Conservation (phyloP, 805 yeast species). For the Metschnikowia rubicola region DNA sequence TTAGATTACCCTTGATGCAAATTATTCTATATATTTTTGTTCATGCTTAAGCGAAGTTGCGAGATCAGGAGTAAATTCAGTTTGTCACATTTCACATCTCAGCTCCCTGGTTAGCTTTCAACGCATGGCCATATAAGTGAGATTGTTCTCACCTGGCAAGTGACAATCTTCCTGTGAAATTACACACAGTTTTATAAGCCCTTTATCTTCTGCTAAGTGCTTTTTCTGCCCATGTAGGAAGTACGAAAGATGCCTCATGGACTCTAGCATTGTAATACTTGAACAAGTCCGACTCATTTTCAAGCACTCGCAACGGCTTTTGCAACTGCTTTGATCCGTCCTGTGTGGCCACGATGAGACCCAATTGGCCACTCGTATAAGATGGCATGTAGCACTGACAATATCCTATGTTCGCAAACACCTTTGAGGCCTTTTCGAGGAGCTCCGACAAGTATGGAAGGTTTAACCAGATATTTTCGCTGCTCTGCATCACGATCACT, state of each 20-base stretch:
- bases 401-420: constrained; percentile 61
- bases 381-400: constrained; percentile 83
- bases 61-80: no score
- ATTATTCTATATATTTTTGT: no score
- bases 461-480: constrained; percentile 75
- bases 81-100: no score
- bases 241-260: constrained; percentile 69
- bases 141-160: no score
- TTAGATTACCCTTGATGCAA: no score
- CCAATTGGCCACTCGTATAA: constrained; percentile 85
- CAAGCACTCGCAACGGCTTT: constrained; percentile 49
- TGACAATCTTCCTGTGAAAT: no score
- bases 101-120: no score
- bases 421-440: constrained; percentile 45
- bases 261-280: constrained; percentile 64
- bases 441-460: constrained; percentile 49
- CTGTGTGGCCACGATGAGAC: constrained; percentile 69
- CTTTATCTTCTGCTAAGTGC: constrained; percentile 17
- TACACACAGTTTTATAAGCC: no score
- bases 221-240: constrained; percentile 75
- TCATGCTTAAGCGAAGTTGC: no score
- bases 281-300: constrained; percentile 48
- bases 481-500: constrained; percentile 76
- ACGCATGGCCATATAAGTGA: no score
- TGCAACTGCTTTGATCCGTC: constrained; percentile 44